Evolutionary conservation across 306 rosid species (phyloP), one percentile per base, ranked within the genome.

Genomic region (Echinosophora koreensis): DNA sequence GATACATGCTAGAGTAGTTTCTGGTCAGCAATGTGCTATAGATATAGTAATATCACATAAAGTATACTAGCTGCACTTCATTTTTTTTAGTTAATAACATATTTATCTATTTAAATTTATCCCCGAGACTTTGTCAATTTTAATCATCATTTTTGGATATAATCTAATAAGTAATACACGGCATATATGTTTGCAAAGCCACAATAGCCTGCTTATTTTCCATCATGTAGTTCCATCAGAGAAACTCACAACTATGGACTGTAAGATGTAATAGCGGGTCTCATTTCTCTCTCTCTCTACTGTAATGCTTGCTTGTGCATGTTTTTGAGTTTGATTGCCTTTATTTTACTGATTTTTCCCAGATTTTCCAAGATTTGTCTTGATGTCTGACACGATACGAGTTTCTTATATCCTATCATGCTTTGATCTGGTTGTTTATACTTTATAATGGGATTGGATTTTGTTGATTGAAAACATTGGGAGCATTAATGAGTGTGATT

Each of bases 381-480:
- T 42, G 60, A 54, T 14, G 13, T 50, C 56, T 62, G 42, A 39
- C 47, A 18, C 41, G 15, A 38, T 56, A 34, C 46, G 17, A 41
- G 67, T 70, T 63, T 51, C 60, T 38, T 37, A 51, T 56, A 27
- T 50, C 27, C 49, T 35, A 34, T 60, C 50, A 78, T 66, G 16
- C 17, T 77, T 15, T 18, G 47, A 38, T 81, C 39, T 73, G 47
- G 41, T 63, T 60, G 47, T 22, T 22, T 22, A 22, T 22, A 22
- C 22, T 51, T 64, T 62, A 30, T 30, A 56, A 13, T 74, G 78
- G 65, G 38, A 39, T 42, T 69, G 16, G 3, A 13, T 65, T 72
- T 46, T 81, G 56, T 70, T 55, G 63, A 69, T 14, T 63, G 71
- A 71, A 44, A 74, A 50, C 63, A 71, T 52, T 76, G 28, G 44